phyloP scores from a whole-genome alignment of 805 yeast genomes.

The Candida parachauliodes region DNA sequence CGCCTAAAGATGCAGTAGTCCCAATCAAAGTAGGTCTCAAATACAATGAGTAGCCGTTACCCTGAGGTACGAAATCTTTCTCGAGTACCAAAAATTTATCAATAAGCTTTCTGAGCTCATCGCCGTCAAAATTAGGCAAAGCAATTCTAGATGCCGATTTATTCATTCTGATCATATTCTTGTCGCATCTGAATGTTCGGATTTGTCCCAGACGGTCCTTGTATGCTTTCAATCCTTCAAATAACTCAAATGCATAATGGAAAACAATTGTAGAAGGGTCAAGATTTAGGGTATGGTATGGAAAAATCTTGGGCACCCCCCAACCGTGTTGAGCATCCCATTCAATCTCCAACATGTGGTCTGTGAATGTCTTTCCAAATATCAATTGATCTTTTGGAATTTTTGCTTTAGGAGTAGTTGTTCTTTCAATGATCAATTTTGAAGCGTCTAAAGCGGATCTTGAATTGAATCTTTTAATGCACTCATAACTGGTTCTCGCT shows the following conservation, averaged over 20 bases:
- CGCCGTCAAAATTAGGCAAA: conserved; percentile 80
- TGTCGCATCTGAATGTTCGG: conserved; percentile 86
- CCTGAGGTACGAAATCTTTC: conserved; percentile 73
- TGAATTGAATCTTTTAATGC: conserved; percentile 5
- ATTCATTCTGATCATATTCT: conserved; percentile 90
- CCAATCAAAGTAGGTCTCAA: conserved; percentile 95
- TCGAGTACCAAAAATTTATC: conserved; percentile 76
- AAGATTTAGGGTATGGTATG: conserved; percentile 69
- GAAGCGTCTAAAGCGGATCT: conserved; percentile 30
- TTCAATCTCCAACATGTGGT: conserved; percentile 83
- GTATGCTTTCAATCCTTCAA: conserved; percentile 96
- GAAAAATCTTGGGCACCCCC: conserved; percentile 81
- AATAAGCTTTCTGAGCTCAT: conserved; percentile 70
- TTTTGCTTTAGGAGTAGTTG: conserved; percentile 35
- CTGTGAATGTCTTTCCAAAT: conserved; percentile 61
- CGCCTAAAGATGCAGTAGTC: conserved; percentile 86
- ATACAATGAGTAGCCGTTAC: conserved; percentile 86
- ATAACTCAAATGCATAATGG: conserved; percentile 92
- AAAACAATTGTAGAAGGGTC: conserved; percentile 93
- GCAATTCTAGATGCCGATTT: conserved; percentile 87
- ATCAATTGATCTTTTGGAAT: conserved; percentile 39
- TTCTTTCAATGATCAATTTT: conserved; percentile 32
- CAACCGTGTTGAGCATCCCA: conserved; percentile 81
- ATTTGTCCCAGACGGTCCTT: conserved; percentile 55
- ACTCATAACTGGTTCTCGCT: neutral